Percentiles rank a stretch among this genome's conserved stretches.
Evolutionary conservation across 441 rosid species (phyloP).

Genomic region (Pelargonium cotyledonis): DNA sequence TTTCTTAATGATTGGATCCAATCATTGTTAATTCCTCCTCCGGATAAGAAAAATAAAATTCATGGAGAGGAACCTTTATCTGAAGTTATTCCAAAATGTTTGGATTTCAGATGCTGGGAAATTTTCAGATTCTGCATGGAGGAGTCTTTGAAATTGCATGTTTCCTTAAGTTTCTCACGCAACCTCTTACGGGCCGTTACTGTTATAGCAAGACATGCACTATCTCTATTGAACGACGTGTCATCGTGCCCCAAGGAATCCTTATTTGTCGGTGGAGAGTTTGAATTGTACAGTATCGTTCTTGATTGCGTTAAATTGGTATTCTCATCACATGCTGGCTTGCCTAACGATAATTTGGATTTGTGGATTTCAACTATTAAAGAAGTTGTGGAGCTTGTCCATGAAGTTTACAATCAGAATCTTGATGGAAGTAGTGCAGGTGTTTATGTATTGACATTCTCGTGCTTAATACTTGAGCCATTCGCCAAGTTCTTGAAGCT

Average conservation of each 20-base stretch:
- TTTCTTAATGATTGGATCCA: slow-evolving; percentile 80
- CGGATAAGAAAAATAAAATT: slow-evolving; percentile 36
- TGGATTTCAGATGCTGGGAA: slow-evolving; percentile 79
- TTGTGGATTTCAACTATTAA: slow-evolving; percentile 59
- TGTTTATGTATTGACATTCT: slow-evolving; percentile 43
- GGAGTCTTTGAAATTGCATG: slow-evolving; percentile 44
- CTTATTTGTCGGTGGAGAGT: slow-evolving; percentile 34
- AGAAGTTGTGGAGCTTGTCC: slow-evolving; percentile 48
- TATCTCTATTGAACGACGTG: slow-evolving; percentile 28
- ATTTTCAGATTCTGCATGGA: slow-evolving; percentile 70
- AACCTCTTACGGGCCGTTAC: slow-evolving; percentile 54
- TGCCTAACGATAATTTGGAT: slow-evolving; percentile 60
- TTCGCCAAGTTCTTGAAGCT: slow-evolving; percentile 65
- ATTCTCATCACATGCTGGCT: slow-evolving; percentile 50
- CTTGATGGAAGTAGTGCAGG: slow-evolving; percentile 35
- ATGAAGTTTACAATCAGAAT: slow-evolving; percentile 34
- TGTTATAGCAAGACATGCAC: slow-evolving; percentile 34
- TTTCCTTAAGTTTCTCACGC: slow-evolving; percentile 48
- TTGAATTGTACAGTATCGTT: slow-evolving; percentile 41
- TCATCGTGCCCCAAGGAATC: slow-evolving; percentile 24
- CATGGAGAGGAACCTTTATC: slow-evolving; percentile 22
- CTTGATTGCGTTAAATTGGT: slow-evolving; percentile 57
- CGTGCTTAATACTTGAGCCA: slow-evolving; percentile 69
- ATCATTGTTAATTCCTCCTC: slow-evolving; percentile 40
- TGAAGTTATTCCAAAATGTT: slow-evolving; percentile 30